Evolutionary conservation across 768 basidiomycete species (phyloP), one percentile per base, ranked within the genome.

Genomic region (Sporobolomyces pararoseus): DNA sequence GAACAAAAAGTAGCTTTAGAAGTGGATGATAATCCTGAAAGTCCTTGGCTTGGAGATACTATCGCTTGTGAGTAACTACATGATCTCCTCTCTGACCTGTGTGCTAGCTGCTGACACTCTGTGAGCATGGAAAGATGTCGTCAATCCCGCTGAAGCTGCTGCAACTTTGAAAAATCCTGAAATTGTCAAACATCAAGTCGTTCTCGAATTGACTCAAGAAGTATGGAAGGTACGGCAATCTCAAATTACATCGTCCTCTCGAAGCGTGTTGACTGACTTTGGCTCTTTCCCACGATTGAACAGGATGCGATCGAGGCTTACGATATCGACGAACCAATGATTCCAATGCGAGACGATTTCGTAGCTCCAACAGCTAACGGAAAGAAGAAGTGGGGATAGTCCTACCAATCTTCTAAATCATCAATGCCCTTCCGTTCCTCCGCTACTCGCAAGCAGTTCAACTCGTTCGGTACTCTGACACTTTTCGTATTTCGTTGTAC

Each of bases 241-340:
- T 14, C 21, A 32, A 31, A 23, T 32, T 49, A 47, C 42, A 6
- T 44, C 31, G 54, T 31, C 34, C 17, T 19, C 13, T 59, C 35
- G 1, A 12, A 10, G 14, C 14, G 39, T 9, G 10, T 17, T 42
- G 39, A 21, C 52, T 1, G 0, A 13, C 32, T 12, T 12, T 31
- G 3, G n/a, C 13, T 17, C 34, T 37, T 29, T 55, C 53, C 39
- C 19, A 3, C 49, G 10, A 4, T 25, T 29, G 23, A n/a, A 25
- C 76, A 95, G 92, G 85, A 88, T 16, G 92, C 95, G 12, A 96
- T 90, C 75, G 85, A 91, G 70, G 84, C 89, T 0, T 96, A 93
- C 80, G 80, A 89, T 37, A 94, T 97, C 75, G 87, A 79, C 0
- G 83, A 87, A 70, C 82, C 90, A 3, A 82, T 82, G 69, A 90